These are phyloP conservation scores for Angophora floribunda DNA, from an alignment of 345 rosid species.

Conservation along the genomic window DNA sequence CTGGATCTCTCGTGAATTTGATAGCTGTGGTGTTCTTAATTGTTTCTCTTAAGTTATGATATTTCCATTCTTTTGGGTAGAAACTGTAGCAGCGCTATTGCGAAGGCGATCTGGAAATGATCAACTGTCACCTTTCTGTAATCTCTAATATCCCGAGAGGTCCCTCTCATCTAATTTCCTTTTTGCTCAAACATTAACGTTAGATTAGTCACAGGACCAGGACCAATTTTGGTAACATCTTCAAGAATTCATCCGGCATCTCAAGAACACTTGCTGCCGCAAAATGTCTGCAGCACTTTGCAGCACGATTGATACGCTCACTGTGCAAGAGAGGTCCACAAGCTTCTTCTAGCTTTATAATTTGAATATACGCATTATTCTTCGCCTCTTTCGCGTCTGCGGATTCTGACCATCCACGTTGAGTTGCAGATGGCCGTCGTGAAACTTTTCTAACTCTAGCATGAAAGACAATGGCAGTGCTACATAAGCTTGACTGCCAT, in stretches of 20 bases:
- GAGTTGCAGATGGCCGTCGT: neutral
- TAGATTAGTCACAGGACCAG: neutral
- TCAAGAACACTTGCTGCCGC: neutral
- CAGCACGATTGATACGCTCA: neutral
- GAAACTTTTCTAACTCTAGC: neutral
- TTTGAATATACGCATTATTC: neutral
- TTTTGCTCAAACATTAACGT: neutral
- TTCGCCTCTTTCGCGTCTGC: neutral
- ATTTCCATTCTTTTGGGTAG: neutral
- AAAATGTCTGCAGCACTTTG: neutral
- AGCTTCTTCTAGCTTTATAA: neutral
- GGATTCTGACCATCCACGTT: neutral
- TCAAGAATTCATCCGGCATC: neutral
- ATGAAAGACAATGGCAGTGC: neutral
- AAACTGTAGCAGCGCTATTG: neutral
- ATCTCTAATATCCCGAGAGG: neutral
- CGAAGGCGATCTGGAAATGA: neutral
- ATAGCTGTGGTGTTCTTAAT: neutral
- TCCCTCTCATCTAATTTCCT: neutral
- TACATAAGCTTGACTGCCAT: neutral
- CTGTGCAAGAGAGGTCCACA: neutral
- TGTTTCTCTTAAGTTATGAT: neutral
- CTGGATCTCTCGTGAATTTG: neutral
- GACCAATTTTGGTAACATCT: neutral
- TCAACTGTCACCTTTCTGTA: neutral